Percentiles rank a stretch among this genome's conserved stretches.
These are phyloP conservation scores for Pholiota molesta DNA, from an alignment of 768 basidiomycete genomes.

Conservation along the genomic window DNA sequence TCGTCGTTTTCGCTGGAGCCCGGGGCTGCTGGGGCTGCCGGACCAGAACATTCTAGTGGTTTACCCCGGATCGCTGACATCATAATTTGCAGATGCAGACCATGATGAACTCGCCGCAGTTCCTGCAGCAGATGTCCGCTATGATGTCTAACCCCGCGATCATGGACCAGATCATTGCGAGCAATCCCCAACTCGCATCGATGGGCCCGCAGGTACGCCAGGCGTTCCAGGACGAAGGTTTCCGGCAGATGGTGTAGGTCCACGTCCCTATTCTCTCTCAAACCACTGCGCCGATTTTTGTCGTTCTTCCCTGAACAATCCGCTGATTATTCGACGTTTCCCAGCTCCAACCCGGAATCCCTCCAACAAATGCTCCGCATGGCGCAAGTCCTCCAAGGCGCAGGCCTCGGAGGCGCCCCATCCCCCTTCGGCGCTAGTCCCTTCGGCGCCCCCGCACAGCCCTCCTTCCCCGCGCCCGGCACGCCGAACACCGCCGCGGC, in stretches of 20 bases:
- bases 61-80: not conserved
- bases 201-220: constrained; percentile 84
- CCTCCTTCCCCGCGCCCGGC: constrained; percentile 63
- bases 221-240: constrained; percentile 75
- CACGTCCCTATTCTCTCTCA: too few species aligned
- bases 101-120: constrained; percentile 86
- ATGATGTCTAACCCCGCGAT: constrained; percentile 90
- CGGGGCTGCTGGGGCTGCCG: too few species aligned
- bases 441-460: constrained; percentile 24
- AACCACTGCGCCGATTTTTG: too few species aligned
- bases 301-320: too few species aligned
- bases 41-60: not conserved
- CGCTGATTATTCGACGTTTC: not conserved
- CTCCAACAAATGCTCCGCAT: constrained; percentile 79
- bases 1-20: not conserved
- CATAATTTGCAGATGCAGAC: constrained; percentile 59
- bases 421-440: constrained; percentile 3
- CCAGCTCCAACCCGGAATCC: constrained; percentile 74
- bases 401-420: constrained; percentile 38
- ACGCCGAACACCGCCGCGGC: constrained; percentile 28
- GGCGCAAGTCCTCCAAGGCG: constrained; percentile 54
- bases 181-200: constrained; percentile 73
- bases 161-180: constrained; percentile 82
- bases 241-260: constrained; percentile 75
- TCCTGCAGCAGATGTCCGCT: constrained; percentile 83